These are phyloP conservation scores for Penicillium sp. DNA, from an alignment of 2,329 filamentous ascomycete species.

Conservation along the genomic window DNA sequence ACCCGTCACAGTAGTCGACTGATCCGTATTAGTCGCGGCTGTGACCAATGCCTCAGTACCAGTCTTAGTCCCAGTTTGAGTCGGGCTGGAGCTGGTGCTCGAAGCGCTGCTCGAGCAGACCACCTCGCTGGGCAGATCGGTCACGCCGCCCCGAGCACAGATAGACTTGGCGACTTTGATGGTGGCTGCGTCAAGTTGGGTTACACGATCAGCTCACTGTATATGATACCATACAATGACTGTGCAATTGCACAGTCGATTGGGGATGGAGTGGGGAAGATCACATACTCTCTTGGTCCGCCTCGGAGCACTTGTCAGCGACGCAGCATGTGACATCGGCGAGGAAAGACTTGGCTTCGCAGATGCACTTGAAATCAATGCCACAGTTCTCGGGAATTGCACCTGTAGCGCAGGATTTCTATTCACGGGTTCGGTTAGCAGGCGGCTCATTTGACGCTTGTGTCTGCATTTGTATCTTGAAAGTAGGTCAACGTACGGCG, in stretches of 20 bases:
- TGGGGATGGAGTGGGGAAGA: not conserved
- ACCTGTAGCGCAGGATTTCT: slow-evolving; percentile 44
- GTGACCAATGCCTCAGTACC: slow-evolving; percentile 3
- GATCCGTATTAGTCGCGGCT: slow-evolving; percentile 17
- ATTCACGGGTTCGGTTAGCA: slow-evolving; percentile 11
- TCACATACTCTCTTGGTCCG: slow-evolving; percentile 43
- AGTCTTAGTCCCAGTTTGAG: slow-evolving; percentile 4
- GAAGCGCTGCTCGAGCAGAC: slow-evolving; percentile 24
- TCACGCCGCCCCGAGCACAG: slow-evolving; percentile 41
- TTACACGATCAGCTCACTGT: not conserved
- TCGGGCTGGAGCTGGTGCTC: not conserved
- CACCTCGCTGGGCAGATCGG: slow-evolving; percentile 34
- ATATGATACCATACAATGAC: not conserved
- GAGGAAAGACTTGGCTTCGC: slow-evolving; percentile 48
- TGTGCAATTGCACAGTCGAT: not conserved
- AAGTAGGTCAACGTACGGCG: slow-evolving; percentile 50
- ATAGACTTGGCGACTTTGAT: slow-evolving; percentile 39
- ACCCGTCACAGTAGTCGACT: slow-evolving; percentile 14
- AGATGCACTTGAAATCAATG: slow-evolving; percentile 52
- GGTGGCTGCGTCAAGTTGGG: slow-evolving; percentile 25
- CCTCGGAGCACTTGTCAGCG: slow-evolving; percentile 40
- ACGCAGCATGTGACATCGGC: slow-evolving; percentile 53
- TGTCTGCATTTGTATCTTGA: not conserved
- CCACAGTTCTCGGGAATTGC: slow-evolving; percentile 42
- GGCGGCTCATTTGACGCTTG: not conserved